Evolutionary conservation across 2,329 filamentous ascomycete genomes (phyloP).

Genomic region (Apiospora pterosperma): DNA sequence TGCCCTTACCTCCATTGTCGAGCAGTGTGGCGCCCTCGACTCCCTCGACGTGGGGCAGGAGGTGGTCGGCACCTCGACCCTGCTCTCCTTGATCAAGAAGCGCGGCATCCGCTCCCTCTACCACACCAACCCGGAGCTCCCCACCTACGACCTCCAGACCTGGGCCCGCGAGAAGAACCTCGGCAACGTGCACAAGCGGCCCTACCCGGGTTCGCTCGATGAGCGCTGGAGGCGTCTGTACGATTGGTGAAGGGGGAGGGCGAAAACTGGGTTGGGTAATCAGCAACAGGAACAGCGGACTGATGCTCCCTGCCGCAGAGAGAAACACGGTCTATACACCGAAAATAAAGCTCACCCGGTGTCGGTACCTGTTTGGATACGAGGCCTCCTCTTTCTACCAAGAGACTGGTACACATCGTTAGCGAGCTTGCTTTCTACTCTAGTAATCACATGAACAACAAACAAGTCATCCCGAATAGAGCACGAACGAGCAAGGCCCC

Average conservation of each 20-base stretch:
- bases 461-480: not conserved
- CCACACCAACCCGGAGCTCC: conserved; percentile 5
- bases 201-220: not conserved
- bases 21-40: conserved; percentile 22
- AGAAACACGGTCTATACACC: too few relatives aligned
- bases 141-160: conserved; percentile 11
- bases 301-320: too few relatives aligned
- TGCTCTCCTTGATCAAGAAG: conserved; percentile 16
- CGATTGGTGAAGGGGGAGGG: not conserved
- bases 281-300: too few relatives aligned
- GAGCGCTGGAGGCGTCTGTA: not conserved
- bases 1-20: conserved; percentile 12
- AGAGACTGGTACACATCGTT: too few relatives aligned
- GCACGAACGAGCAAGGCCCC: not conserved
- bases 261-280: too few relatives aligned
- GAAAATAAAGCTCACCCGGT: too few relatives aligned
- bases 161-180: conserved; percentile 18
- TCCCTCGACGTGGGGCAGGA: conserved; percentile 20
- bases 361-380: too few relatives aligned
- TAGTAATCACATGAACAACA: not conserved
- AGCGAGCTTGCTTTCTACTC: not conserved
- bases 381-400: too few relatives aligned
- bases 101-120: conserved; percentile 21
- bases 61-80: conserved; percentile 12
- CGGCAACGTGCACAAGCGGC: conserved; percentile 4